These are phyloP conservation scores for Lasiosphaeris hirsuta DNA, from an alignment of 495 filamentous ascomycete species.

Conservation along the genomic window DNA sequence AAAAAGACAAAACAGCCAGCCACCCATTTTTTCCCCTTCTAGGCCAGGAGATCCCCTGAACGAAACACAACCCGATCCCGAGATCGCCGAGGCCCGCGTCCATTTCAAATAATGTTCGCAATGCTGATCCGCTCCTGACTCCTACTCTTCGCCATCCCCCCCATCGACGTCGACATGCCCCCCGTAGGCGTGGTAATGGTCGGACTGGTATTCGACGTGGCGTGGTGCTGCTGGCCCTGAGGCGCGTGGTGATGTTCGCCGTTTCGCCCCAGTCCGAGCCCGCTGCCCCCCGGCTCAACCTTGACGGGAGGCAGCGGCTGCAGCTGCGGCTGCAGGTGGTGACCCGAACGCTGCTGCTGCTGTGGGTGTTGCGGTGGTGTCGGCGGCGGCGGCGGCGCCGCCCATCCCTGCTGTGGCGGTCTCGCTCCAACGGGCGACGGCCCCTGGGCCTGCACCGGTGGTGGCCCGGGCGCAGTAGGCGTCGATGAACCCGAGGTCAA, in stretches of 20 bases:
- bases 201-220: slow-evolving; percentile 23
- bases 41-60: no score
- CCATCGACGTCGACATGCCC: slow-evolving; percentile 20
- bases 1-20: no score
- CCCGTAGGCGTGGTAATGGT: slow-evolving; percentile 12
- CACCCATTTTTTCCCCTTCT: no score
- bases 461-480: no score
- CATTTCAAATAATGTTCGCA: slow-evolving; percentile 67
- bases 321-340: slow-evolving; percentile 1
- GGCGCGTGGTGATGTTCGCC: slow-evolving; percentile 16
- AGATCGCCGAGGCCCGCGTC: not conserved
- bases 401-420: not conserved
- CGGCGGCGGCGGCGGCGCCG: not conserved
- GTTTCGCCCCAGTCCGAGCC: not conserved
- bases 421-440: not conserved
- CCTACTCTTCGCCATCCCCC: slow-evolving; percentile 31
- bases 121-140: slow-evolving; percentile 67
- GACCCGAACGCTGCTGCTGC: slow-evolving; percentile 7
- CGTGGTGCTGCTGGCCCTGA: slow-evolving; percentile 9
- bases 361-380: not conserved
- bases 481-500: slow-evolving; percentile 18
- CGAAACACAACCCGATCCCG: no score
- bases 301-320: slow-evolving; percentile 1
- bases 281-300: not conserved
- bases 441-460: not conserved